phyloP scores from a whole-genome alignment of 2,329 filamentous ascomycete species.

The Epicoccum nigrum region DNA sequence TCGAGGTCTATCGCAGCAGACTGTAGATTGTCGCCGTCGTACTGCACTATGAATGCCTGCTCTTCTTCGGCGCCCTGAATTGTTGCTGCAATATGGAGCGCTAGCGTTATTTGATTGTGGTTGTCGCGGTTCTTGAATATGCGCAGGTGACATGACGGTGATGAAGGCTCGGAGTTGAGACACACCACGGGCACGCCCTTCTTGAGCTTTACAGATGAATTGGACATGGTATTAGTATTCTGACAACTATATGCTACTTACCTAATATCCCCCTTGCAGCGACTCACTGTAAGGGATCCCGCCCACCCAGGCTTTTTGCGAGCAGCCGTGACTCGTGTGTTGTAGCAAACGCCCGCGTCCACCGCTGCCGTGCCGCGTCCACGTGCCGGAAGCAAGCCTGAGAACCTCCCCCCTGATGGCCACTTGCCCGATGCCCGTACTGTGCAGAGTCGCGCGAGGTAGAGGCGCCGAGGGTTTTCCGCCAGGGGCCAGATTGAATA shows the following conservation, averaged over 20 bases:
- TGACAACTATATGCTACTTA: neutral
- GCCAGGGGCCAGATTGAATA: neutral
- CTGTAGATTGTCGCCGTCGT: neutral
- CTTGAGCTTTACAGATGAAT: neutral
- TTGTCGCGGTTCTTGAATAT: neutral
- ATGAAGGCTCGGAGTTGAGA: neutral
- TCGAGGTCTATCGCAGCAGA: neutral
- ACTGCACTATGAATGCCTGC: neutral
- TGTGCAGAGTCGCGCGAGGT: neutral
- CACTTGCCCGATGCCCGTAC: neutral
- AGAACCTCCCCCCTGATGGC: slow-evolving; percentile 6
- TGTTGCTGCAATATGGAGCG: neutral
- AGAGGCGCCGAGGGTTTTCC: slow-evolving; percentile 3
- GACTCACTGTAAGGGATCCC: slow-evolving; percentile 3
- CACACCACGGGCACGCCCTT: neutral
- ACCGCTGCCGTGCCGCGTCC: neutral
- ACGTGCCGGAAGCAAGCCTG: slow-evolving; percentile 7
- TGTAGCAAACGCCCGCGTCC: neutral
- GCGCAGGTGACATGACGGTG: neutral
- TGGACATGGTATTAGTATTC: neutral
- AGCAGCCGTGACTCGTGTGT: neutral
- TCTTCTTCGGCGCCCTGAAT: neutral
- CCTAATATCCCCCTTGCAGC: slow-evolving; percentile 2
- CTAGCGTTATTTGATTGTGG: neutral
- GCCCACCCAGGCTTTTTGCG: slow-evolving; percentile 5